Evolutionary conservation across 306 rosid species (phyloP), one percentile per base, ranked within the genome.

Genomic region (Morella rubra): DNA sequence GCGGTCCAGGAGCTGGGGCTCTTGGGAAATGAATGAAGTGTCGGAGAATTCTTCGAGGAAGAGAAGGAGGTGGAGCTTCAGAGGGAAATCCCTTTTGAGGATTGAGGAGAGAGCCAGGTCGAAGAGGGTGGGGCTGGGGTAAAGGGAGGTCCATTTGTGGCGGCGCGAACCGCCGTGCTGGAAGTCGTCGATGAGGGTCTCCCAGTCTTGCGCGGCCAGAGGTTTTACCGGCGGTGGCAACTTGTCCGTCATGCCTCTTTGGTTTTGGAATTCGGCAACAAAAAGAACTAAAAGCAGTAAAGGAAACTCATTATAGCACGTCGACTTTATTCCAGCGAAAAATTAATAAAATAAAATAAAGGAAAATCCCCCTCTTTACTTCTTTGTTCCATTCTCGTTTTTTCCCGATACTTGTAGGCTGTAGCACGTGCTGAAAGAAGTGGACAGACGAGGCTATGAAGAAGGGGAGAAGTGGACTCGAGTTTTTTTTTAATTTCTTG

Each of bases 41-140:
- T 73, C 80, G 59, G 91, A 84, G 76, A 90, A 95, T 64, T 95
- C 96, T 10, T 95, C 97, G 76, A 95, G 86, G 88, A 95, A 95
- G 55, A 88, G 61, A 53, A 95, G 81, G 79, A 92, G 87, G 5
- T 86, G 89, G 80, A 88, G 82, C 84, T 84, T 90, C 75, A 84
- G 81, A 72, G 96, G 84, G 80, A 88, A 84, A 59, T 95, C 98
- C 53, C 91, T 91, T 73, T 81, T 85, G 88, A 82, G 88, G 75
- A 95, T 72, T 37, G 91, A 79, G 7, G 91, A 75, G 79, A 90
- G 89, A 49, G 90, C 85, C 55, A 84, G 93, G 77, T 95, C 98
- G 75, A 85, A 42, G 51, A 90, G 78, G 46, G 86, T 74, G 18
- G 89, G 80, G 49, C 69, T 10, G 20, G 93, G 42, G 69, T 80